Evolutionary conservation across 2,329 filamentous ascomycete species (phyloP), one percentile per base, ranked within the genome.

Genomic region (Colletotrichum sp.): DNA sequence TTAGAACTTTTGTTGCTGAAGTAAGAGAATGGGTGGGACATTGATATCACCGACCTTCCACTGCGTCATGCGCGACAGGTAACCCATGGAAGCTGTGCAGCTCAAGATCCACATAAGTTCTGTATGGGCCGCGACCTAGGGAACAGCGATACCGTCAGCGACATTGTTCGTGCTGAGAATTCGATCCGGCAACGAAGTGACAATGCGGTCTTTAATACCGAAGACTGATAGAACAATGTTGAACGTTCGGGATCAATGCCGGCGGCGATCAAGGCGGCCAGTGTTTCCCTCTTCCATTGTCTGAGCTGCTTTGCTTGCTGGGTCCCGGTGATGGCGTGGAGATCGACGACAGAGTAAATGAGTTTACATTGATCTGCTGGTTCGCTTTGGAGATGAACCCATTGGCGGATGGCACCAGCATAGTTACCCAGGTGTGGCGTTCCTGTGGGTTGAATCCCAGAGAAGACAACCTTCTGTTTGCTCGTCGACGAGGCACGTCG

Each of bases 31-130:
- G n/a, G 6, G 29, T 13, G n/a, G 6, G 29, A 44, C 9, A 39
- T 22, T 19, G 16, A 44, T 13, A 27, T 11, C 29, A 78, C 81
- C 66, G 75, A 95, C 95, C 92, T 99, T 99, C 96, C 97, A 99
- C 85, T 99, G 97, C 32, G 97, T 99, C 97, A 99, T 99, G n/a
- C 97, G 90, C 12, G 94, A 94, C n/a, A 99, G 88, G 85, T 98
- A 98, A 52, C 97, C 97, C 85, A 97, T 96, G 7, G 95, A 96
- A 29, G 97, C 95, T 69, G 95, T 94, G 79, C 96, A 98, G 82
- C 95, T 96, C 77, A 99, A 87, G 82, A 99, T 96, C 97, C 97
- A 99, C 95, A 98, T 98, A 78, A 99, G 89, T 85, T 99, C 96
- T 6, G 94, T 88, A 86, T 99, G 97, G 63, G 93, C 93, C 22